phyloP scores from a whole-genome alignment of 2,329 filamentous ascomycete genomes.

The Cladobotryum protrusum region DNA sequence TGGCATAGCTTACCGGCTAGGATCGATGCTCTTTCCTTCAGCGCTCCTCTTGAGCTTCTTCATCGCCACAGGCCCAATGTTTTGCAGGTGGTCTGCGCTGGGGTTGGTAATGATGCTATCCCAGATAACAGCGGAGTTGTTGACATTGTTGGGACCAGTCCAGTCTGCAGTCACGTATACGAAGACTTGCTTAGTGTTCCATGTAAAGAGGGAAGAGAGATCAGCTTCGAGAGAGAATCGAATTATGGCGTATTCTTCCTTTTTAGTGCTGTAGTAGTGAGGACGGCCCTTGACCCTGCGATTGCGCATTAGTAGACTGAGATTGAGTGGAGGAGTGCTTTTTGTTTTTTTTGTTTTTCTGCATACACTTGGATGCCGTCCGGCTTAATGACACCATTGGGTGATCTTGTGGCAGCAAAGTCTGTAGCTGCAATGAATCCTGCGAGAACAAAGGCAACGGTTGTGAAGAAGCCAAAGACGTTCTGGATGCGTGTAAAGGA shows the following conservation, averaged over 20 bases:
- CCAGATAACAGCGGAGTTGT: slow-evolving; percentile 85
- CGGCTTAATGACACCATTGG: slow-evolving; percentile 54
- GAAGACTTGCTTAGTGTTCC: slow-evolving; percentile 99
- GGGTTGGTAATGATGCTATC: slow-evolving; percentile 83
- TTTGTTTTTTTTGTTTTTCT: neutral
- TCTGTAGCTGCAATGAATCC: slow-evolving; percentile 76
- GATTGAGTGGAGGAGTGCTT: neutral
- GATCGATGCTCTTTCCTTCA: slow-evolving; percentile 55
- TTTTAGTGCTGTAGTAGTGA: slow-evolving; percentile 90
- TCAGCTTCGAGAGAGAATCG: slow-evolving; percentile 91
- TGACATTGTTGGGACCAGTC: slow-evolving; percentile 38
- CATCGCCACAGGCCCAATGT: slow-evolving; percentile 52
- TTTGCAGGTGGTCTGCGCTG: slow-evolving; percentile 56
- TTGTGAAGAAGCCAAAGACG: slow-evolving; percentile 97
- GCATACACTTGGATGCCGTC: slow-evolving; percentile 81
- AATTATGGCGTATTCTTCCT: slow-evolving; percentile 93
- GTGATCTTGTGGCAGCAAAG: slow-evolving; percentile 61
- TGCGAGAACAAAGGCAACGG: slow-evolving; percentile 77
- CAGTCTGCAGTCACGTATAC: slow-evolving; percentile 86
- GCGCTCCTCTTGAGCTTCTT: slow-evolving; percentile 57
- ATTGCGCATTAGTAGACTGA: neutral
- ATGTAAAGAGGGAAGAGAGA: slow-evolving; percentile 87
- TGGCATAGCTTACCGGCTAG: slow-evolving; percentile 40
- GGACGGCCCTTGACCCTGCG: slow-evolving; percentile 77
- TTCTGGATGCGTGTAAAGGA: slow-evolving; percentile 79